Conservation (phyloP, 257 asterid genomes). For the Ilex asprella region DNA sequence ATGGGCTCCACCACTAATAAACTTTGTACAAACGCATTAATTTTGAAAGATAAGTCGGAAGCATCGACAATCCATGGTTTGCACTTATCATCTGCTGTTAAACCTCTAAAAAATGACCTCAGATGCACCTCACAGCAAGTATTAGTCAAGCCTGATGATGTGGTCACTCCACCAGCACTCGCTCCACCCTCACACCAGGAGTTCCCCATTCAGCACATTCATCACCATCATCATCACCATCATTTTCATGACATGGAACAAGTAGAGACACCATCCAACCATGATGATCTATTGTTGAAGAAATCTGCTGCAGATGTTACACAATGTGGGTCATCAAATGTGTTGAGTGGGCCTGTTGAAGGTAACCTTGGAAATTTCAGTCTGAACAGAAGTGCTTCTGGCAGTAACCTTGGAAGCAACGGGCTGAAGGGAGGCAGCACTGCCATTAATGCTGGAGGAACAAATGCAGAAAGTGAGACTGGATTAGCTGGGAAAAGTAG, state of each 20-base stretch:
- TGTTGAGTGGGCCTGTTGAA: constrained; percentile 32
- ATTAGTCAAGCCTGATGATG: constrained; percentile 25
- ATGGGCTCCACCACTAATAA: constrained; percentile 60
- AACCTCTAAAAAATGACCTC: constrained; percentile 35
- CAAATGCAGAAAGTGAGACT: constrained; percentile 47
- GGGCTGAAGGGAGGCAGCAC: constrained; percentile 47
- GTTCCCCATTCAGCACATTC: constrained; percentile 28
- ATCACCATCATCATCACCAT: constrained; percentile 18
- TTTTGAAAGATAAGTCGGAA: constrained; percentile 34
- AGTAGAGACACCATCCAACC: constrained; percentile 21
- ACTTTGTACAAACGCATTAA: constrained; percentile 19
- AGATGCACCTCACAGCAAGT: constrained; percentile 31
- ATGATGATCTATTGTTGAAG: constrained; percentile 35
- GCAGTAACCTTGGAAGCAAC: constrained; percentile 66
- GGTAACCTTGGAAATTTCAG: constrained; percentile 34
- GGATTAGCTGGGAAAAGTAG: constrained; percentile 55
- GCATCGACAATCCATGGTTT: constrained; percentile 39
- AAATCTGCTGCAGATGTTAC: constrained; percentile 42
- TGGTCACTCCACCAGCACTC: constrained; percentile 26
- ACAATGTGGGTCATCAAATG: constrained; percentile 40
- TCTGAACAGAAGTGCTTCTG: constrained; percentile 58
- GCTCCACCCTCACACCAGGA: constrained; percentile 25
- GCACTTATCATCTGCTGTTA: constrained; percentile 39
- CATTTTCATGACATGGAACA: constrained; percentile 28
- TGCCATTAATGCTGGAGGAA: constrained; percentile 32